Base-by-base conservation (phyloP, 495 filamentous ascomycete species). In the Penicillium antarcticum region DNA sequence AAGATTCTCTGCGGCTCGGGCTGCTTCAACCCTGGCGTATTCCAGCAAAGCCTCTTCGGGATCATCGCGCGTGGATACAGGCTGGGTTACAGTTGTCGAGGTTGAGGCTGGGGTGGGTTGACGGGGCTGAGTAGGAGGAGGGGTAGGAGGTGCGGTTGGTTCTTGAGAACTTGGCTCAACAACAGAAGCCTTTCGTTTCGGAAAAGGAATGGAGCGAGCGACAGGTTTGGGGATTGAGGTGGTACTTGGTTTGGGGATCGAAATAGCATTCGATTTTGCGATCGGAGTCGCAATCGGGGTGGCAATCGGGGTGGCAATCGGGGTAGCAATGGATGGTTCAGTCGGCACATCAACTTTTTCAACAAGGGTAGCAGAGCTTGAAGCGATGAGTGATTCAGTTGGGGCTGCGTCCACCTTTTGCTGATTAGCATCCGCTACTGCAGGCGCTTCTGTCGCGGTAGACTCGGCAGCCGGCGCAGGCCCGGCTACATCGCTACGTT, bases 401-500 rank as follows among this genome's bases (percentile, higher is more conserved):
- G 50, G 47, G 26, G 36, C 55, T 44, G 51, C 18, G 38, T n/a
- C 31, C 5, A 37, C 51, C 7, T 49, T 39, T 5, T 52, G 36
- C n/a, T n/a, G n/a, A n/a, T 57, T 34, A 21, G 41, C 19, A n/a
- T 56, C 46, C 23, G 48, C 11, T 29, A 51, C 48, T 32, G 57
- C 45, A 19, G 42, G 14, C 29, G 36, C 19, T 36, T 55, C 53
- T 9, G 67, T 51, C 42, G 68, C 60, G 17, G 55, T 48, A 6
- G 58, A 41, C 29, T 55, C 61, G 40, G 65, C 40, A 24, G 52
- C 52, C 16, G 40, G 38, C 6, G 60, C 50, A 18, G 61, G 54
- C 3, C 51, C 60, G 4, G 59, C 56, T 18, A 42, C 58, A 18
- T 66, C 64, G 26, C 51, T 56, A 26, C 55, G 45, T n/a, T 59